Conservation (phyloP, 1,284 basidiomycete genomes). For the Singerocomus rubriflavus region DNA sequence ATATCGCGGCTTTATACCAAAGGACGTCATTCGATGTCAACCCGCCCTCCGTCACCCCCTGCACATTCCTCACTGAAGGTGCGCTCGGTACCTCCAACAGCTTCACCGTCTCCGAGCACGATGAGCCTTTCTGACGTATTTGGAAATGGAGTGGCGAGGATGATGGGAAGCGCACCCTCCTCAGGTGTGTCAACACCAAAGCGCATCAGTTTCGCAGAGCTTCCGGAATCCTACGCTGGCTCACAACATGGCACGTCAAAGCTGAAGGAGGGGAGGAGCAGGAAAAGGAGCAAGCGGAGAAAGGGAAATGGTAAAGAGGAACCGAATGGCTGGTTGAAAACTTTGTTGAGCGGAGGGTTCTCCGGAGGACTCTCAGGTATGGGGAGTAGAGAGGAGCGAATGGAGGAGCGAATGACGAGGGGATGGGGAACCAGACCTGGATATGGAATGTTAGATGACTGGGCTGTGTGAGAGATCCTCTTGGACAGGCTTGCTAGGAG, state of each 20-base stretch:
- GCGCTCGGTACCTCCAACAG: conserved; percentile 30
- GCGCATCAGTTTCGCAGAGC: conserved; percentile 69
- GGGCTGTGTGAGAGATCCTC: conserved; percentile 43
- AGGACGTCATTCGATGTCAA: conserved; percentile 56
- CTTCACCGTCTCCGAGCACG: conserved; percentile 31
- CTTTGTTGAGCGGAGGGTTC: conserved; percentile 41
- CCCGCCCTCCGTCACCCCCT: conserved; percentile 51
- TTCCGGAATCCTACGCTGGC: conserved; percentile 57
- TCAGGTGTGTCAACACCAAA: conserved; percentile 59
- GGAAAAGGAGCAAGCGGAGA: conserved; percentile 26
- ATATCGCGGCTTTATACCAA: conserved; percentile 73
- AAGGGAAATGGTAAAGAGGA: conserved; percentile 27
- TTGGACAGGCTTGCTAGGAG: background rate
- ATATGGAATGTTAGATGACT: conserved; percentile 53
- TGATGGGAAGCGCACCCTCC: conserved; percentile 24
- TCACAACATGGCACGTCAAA: conserved; percentile 25
- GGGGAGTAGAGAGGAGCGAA: conserved; percentile 42
- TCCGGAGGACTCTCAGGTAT: conserved; percentile 21
- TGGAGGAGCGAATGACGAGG: conserved; percentile 48
- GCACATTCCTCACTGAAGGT: conserved; percentile 51
- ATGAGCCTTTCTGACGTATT: conserved; percentile 33
- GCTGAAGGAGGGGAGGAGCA: conserved; percentile 27
- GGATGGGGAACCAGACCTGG: conserved; percentile 46
- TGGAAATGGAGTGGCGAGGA: conserved; percentile 30
- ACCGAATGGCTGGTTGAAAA: conserved; percentile 47